Base-by-base conservation (phyloP, 2,329 filamentous ascomycete species). In the Beauveria australis region DNA sequence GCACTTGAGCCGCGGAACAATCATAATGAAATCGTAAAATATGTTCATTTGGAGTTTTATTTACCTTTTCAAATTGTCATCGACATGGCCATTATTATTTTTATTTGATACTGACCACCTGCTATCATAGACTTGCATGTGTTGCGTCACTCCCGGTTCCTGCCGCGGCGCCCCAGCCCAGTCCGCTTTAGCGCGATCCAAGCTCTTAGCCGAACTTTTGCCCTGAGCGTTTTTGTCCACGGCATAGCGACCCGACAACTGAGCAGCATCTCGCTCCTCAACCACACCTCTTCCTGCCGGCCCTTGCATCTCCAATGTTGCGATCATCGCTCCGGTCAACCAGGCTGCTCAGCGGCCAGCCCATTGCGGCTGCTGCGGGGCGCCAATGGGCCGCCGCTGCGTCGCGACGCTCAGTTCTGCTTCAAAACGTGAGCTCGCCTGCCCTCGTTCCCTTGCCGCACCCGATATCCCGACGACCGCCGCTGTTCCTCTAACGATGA, bases 271-370 rank as follows among this genome's bases (percentile, higher is more conserved):
- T 54, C 40, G 57, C 67, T 66, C 66, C 66, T 68, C 68, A 66
- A 68, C 30, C 57, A 53, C 47, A 41, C 66, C 69, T 67, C 65
- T 68, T 67, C 72, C 68, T 67, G 71, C 70, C 71, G 72, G 76
- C 74, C 74, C 75, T 74, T 73, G 72, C 74, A 79, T 77, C 37
- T 78, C 77, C 79, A 79, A 88, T 88, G 85, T 81, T 88, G 82
- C 85, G 84, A 79, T 83, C 82, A 74, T 86, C 84, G 75, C 77
- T 87, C 78, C 83, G 80, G 78, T 85, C 84, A 74, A 81, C 81
- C 72, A 83, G 79, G 79, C 78, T 79, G 70, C 75, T 85, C 73
- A 77, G 80, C 76, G 76, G 77, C 73, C 80, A 77, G 76, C 77
- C 82, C 70, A 69, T 76, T 72, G 76, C 76, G 73, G 77, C 80